Evolutionary conservation across 805 yeast genomes (phyloP).

Genomic region (Nakazawaea pomicola): DNA sequence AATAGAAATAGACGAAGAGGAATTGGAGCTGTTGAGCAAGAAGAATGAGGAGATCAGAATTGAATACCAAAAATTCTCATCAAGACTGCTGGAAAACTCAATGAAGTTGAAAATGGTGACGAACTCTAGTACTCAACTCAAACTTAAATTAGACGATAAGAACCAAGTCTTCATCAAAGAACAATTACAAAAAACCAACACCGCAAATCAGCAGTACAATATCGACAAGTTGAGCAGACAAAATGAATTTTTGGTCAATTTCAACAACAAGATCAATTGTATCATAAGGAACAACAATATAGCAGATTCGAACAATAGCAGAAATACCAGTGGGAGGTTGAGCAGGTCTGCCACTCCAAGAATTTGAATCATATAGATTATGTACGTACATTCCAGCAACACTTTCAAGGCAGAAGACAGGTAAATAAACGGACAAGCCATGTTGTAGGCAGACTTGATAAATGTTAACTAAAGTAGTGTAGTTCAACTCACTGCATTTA

Average conservation of each 20-base stretch:
- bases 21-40: slow-evolving; percentile 15
- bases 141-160: slow-evolving; percentile 16
- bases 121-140: slow-evolving; percentile 21
- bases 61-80: slow-evolving; percentile 40
- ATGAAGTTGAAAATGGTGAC: slow-evolving; percentile 29
- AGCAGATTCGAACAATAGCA: not conserved
- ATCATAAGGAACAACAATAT: slow-evolving; percentile 20
- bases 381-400: not conserved
- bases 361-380: not conserved
- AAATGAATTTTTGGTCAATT: slow-evolving; percentile 22
- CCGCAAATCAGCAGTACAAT: slow-evolving; percentile 5
- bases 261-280: slow-evolving; percentile 19
- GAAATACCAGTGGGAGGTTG: slow-evolving; percentile 7
- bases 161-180: slow-evolving; percentile 1
- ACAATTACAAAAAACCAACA: not conserved
- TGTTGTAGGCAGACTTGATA: no score
- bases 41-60: slow-evolving; percentile 30
- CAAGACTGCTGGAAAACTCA: slow-evolving; percentile 38
- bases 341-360: slow-evolving; percentile 12
- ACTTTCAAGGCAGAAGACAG: no score
- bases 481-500: no score
- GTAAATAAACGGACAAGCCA: no score
- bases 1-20: slow-evolving; percentile 14
- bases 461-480: no score
- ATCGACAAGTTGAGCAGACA: slow-evolving; percentile 14